A percentile compares a stretch with the other conserved stretches of the same genome.
These are phyloP conservation scores for Lachnellula subtilissima DNA, from an alignment of 2,329 filamentous ascomycete genomes.

Conservation along the genomic window DNA sequence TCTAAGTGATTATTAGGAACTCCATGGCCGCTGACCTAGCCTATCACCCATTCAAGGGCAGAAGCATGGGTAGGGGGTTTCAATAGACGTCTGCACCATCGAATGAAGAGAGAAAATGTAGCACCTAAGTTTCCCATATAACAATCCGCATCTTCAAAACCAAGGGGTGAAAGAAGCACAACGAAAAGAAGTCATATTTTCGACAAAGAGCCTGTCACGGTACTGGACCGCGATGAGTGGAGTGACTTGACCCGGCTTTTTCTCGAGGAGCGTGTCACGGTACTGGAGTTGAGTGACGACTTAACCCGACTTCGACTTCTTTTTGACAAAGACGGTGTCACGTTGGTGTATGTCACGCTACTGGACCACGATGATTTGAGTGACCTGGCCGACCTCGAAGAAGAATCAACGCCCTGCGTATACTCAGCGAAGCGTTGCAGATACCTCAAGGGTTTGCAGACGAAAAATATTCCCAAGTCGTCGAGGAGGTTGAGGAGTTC, in stretches of 20 bases:
- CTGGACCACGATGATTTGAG: constrained; percentile 3
- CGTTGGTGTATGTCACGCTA: neutral
- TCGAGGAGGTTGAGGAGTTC: constrained; percentile 20
- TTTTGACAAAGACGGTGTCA: neutral
- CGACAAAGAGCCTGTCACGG: neutral
- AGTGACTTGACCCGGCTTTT: no score
- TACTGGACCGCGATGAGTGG: no score
- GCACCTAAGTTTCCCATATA: neutral
- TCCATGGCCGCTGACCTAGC: no score
- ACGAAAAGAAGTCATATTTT: neutral
- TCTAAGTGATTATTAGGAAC: no score
- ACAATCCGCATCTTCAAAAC: neutral
- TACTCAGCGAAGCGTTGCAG: constrained; percentile 14
- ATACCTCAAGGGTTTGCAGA: constrained; percentile 18
- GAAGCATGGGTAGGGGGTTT: no score
- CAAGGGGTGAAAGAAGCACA: neutral
- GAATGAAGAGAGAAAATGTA: neutral
- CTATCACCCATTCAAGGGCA: no score
- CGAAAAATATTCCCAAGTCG: constrained; percentile 21
- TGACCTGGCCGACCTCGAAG: neutral
- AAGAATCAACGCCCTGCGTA: neutral
- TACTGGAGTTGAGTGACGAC: neutral
- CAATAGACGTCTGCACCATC: neutral
- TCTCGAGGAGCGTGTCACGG: neutral
- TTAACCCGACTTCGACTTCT: neutral